Evolutionary conservation across 1,284 basidiomycete species (phyloP).

Genomic region (Cutaneotrichosporon sp.): DNA sequence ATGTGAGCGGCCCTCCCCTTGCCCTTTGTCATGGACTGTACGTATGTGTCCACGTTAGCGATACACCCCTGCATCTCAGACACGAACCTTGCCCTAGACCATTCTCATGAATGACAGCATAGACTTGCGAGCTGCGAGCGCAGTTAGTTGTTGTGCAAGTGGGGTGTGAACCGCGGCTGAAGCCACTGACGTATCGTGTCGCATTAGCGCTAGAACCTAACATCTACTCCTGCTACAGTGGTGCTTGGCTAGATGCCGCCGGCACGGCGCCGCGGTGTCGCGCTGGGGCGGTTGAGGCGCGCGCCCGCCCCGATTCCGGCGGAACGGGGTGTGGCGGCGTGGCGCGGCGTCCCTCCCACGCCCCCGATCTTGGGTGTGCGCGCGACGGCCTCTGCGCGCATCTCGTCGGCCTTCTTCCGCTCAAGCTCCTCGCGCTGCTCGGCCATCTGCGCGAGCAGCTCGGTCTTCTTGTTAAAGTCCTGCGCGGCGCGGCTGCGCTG

Average conservation of each 20-base stretch:
- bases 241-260: conserved; percentile 47
- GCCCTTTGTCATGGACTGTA: not conserved
- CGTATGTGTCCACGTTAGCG: not conserved
- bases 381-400: conserved; percentile 62
- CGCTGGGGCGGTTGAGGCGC: conserved; percentile 53
- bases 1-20: conserved; percentile 59
- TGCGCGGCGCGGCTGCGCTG: conserved; percentile 71
- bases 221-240: not conserved
- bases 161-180: too few species aligned
- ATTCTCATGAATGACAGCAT: not conserved
- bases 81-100: conserved; percentile 3
- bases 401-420: conserved; percentile 62
- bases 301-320: conserved; percentile 62
- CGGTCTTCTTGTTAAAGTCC: conserved; percentile 85
- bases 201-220: too few species aligned
- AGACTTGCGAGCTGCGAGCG: not conserved
- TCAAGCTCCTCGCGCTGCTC: conserved; percentile 73
- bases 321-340: conserved; percentile 59
- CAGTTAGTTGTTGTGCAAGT: too few species aligned
- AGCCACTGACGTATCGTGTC: too few species aligned
- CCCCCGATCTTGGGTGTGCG: conserved; percentile 72
- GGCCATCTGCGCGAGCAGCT: conserved; percentile 83
- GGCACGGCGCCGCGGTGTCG: conserved; percentile 55
- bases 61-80: conserved; percentile 2
- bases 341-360: conserved; percentile 58